Evolutionary conservation across 768 basidiomycete genomes (phyloP), one percentile per base, ranked within the genome.

Genomic region (Hemileccinum rubropunctum): DNA sequence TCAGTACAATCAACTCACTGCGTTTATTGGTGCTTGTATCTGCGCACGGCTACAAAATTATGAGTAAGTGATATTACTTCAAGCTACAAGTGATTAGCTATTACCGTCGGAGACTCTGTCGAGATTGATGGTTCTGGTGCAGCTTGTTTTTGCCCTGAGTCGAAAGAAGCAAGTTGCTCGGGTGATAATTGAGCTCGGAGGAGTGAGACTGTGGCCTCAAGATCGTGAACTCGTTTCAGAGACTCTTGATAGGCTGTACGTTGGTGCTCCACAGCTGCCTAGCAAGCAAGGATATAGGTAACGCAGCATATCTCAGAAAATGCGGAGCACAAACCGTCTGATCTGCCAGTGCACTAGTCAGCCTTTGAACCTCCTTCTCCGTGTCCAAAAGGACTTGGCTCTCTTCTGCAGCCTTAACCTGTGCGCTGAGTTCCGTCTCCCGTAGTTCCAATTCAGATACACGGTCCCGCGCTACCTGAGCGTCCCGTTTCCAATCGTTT

Each of bases 401-500:
- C 12, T 51, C 52, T 34, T 62, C 60, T 20, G 47, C 47, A 30
- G 33, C 34, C 33, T 62, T 47, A 9, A 54, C 8, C 28, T 57
- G 42, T 30, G 38, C 41, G 6, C 6, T 51, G 50, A 57, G 52
- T 8, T 51, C 52, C 15, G 8, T n/a, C 11, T 53, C 54, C 14
- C 50, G 54, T 23, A 21, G 33, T 11, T 54, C 50, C 26, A 59
- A 41, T 46, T 54, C 58, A 18, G 45, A 43, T 21, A 17, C 34
- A 23, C 62, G 58, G 23, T 4, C 15, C 13, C 50, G 51, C n/a
- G 53, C 48, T 37, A 26, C 17, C 34, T 60, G 58, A 34, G 63
- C 53, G 12, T 58, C 58, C 8, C 52, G 55, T 44, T 65, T 65
- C 58, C 63, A 60, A 2, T 65, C 53, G 13, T 30, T 51, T 32